phyloP scores from a whole-genome alignment of 164 flowering plant genomes.

The Vitis rotundifolia region DNA sequence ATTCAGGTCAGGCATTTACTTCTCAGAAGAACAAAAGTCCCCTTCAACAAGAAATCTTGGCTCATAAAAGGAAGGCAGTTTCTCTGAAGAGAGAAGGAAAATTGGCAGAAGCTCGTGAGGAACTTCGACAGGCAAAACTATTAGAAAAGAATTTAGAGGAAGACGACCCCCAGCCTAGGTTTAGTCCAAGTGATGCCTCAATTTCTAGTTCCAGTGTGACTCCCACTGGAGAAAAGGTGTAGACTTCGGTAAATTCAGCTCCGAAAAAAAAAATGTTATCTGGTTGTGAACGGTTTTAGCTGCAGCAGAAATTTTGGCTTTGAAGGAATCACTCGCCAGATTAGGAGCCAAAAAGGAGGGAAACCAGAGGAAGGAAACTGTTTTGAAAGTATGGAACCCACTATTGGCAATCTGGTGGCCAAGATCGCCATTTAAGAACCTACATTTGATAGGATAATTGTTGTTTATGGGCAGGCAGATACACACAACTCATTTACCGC shows the following conservation, averaged over 20 bases:
- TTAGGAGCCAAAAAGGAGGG: too few species aligned
- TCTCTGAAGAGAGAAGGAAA: conserved; percentile 79
- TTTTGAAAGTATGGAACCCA: too few species aligned
- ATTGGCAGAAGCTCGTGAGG: conserved; percentile 76
- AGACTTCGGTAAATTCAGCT: conserved; percentile 18
- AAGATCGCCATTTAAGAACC: too few species aligned
- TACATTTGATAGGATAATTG: too few species aligned
- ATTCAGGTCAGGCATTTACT: conserved; percentile 9
- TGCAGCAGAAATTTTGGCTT: too few species aligned
- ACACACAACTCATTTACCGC: too few species aligned
- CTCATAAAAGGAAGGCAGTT: conserved; percentile 65
- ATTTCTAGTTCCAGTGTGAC: conserved; percentile 27
- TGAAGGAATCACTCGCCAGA: too few species aligned
- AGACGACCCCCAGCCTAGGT: conserved; percentile 20
- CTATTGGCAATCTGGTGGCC: too few species aligned
- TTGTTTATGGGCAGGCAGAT: too few species aligned
- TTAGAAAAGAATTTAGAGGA: conserved; percentile 56
- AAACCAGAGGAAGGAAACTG: too few species aligned
- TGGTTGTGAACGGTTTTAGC: too few species aligned
- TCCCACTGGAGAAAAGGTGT: conserved; percentile 27
- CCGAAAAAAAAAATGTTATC: too few species aligned
- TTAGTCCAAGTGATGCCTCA: conserved; percentile 12
- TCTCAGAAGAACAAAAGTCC: conserved; percentile 25
- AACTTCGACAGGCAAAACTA: conserved; percentile 62
- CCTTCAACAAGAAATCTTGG: conserved; percentile 48